Evolutionary conservation across 1,139 yeast genomes (phyloP).

Genomic region (Pichia sp.): DNA sequence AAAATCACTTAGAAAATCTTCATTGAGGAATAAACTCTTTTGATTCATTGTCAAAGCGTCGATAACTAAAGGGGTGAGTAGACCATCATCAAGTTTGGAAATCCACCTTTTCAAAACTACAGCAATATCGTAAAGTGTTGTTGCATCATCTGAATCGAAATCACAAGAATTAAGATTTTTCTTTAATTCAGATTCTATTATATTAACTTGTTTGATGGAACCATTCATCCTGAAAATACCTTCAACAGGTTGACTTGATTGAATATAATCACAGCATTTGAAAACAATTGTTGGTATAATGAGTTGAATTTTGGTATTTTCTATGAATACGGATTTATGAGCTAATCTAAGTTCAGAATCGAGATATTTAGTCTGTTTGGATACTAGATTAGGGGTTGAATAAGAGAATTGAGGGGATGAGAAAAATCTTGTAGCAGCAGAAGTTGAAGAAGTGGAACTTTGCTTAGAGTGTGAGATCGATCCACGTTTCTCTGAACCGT

Average conservation of each 20-base stretch:
- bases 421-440: conserved; percentile 7
- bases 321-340: conserved; percentile 2
- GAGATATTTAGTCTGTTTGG: conserved; percentile 6
- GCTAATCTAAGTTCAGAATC: conserved; percentile 19
- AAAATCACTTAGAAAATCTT: conserved; percentile 11
- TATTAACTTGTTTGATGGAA: conserved; percentile 26
- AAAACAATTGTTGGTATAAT: conserved; percentile 25
- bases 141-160: conserved; percentile 16
- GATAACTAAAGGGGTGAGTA: conserved; percentile 22
- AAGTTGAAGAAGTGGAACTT: too few relatives aligned
- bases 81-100: conserved; percentile 24
- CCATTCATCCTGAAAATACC: conserved; percentile 31
- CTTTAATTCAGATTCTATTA: conserved; percentile 19
- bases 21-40: neutral
- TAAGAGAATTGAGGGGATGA: conserved; percentile 13
- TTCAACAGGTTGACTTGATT: conserved; percentile 21
- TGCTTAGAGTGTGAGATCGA: neutral
- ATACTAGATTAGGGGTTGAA: conserved; percentile 12
- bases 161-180: conserved; percentile 15
- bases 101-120: conserved; percentile 32
- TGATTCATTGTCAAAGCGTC: conserved; percentile 4
- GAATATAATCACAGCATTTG: conserved; percentile 26
- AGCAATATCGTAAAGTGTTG: conserved; percentile 29
- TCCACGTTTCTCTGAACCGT: neutral
- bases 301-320: conserved; percentile 6